Percentiles rank a stretch among this genome's conserved stretches.
phyloP scores from a whole-genome alignment of 1,139 yeast species.

The Protomyces gravidus region DNA sequence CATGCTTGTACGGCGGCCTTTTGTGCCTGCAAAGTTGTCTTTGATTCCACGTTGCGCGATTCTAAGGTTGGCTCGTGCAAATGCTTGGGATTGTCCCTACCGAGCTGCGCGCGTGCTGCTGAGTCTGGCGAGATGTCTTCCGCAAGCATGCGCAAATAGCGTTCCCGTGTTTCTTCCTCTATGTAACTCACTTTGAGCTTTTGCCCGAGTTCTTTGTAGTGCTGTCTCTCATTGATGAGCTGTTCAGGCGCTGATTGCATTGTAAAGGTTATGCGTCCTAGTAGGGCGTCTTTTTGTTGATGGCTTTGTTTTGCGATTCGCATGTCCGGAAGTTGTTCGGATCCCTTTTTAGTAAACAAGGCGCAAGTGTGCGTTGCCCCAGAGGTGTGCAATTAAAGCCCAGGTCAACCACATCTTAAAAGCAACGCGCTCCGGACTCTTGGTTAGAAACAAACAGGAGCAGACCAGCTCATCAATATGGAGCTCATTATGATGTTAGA shows the following conservation, averaged over 20 bases:
- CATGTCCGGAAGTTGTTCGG: no score
- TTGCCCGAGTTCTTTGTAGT: constrained; percentile 33
- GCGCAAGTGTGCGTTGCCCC: no score
- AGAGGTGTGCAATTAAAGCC: no score
- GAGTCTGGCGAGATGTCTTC: not conserved
- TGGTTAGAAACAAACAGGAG: no score
- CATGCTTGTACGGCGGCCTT: not conserved
- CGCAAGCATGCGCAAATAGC: constrained; percentile 44
- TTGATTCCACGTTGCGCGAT: not conserved
- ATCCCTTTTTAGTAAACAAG: no score
- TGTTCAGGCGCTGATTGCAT: not conserved
- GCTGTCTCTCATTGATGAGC: constrained; percentile 4
- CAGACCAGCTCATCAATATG: no score
- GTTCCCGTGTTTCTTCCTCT: constrained; percentile 65
- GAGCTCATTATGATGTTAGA: not conserved
- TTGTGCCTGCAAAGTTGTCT: not conserved
- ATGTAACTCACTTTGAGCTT: constrained; percentile 55
- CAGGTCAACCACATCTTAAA: no score
- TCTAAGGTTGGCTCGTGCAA: not conserved
- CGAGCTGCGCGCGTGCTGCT: not conserved
- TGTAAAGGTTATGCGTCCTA: no score
- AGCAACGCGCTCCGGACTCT: no score
- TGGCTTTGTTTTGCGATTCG: no score
- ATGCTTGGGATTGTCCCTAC: not conserved
- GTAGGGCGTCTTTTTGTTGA: no score